These are phyloP conservation scores for Nigrospora oryzae DNA, from an alignment of 2,329 filamentous ascomycete genomes.

Conservation along the genomic window DNA sequence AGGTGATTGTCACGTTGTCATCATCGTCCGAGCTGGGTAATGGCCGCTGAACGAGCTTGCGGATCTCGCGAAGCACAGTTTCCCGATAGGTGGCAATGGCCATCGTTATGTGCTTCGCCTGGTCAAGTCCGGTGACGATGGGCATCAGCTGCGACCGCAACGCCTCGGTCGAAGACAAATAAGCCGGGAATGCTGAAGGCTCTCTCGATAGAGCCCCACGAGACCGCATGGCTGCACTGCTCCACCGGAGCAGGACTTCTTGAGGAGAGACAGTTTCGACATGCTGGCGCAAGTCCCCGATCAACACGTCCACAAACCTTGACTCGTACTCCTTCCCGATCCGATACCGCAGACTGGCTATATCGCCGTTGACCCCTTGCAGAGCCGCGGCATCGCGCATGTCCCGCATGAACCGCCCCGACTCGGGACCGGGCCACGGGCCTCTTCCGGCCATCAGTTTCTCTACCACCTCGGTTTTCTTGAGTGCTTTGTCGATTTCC, in stretches of 20 bases:
- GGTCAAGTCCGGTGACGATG: slow-evolving; percentile 70
- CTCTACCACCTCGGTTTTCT: slow-evolving; percentile 70
- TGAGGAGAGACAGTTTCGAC: slow-evolving; percentile 60
- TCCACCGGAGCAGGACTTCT: slow-evolving; percentile 80
- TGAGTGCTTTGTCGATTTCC: slow-evolving; percentile 73
- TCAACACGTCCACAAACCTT: slow-evolving; percentile 68
- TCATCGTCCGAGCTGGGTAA: slow-evolving; percentile 91
- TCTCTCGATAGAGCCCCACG: slow-evolving; percentile 60
- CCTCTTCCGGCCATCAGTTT: slow-evolving; percentile 62
- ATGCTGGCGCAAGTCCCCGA: slow-evolving; percentile 76
- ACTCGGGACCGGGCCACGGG: slow-evolving; percentile 10
- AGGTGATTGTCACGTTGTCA: slow-evolving; percentile 83
- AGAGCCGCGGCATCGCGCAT: slow-evolving; percentile 70
- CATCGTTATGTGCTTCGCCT: slow-evolving; percentile 69
- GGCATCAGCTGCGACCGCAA: slow-evolving; percentile 63
- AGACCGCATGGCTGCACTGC: slow-evolving; percentile 62
- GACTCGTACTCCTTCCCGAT: slow-evolving; percentile 83
- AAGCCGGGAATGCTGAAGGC: slow-evolving; percentile 65
- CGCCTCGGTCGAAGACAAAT: slow-evolving; percentile 63
- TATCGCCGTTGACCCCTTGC: slow-evolving; percentile 69
- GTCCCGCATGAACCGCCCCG: slow-evolving; percentile 47
- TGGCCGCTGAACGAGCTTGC: slow-evolving; percentile 72
- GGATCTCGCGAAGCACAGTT: slow-evolving; percentile 75
- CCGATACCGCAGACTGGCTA: slow-evolving; percentile 66
- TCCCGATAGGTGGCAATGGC: slow-evolving; percentile 83